A percentile compares a stretch with the other conserved stretches of the same genome.
These are phyloP conservation scores for Citrus sp. DNA, from an alignment of 345 rosid genomes.

Conservation along the genomic window DNA sequence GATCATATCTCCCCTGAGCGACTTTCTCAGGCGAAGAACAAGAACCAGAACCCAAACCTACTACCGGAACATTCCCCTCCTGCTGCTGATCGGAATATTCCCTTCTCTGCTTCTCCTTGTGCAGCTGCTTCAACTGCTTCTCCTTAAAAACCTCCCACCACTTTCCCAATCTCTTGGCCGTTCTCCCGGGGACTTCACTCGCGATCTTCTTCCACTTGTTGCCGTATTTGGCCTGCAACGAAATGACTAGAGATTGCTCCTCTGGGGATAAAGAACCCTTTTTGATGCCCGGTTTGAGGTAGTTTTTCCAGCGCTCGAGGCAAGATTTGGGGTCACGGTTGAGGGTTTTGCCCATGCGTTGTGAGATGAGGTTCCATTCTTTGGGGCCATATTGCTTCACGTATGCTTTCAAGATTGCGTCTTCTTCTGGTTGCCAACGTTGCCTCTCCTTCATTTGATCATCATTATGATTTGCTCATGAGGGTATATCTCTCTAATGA, in stretches of 20 bases:
- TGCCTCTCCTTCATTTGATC: constrained; percentile 57
- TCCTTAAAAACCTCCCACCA: constrained; percentile 61
- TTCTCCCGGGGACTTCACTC: constrained; percentile 46
- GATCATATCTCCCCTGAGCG: constrained; percentile 42
- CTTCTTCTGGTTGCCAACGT: constrained; percentile 57
- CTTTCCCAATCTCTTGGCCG: constrained; percentile 49
- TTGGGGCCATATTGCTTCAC: constrained; percentile 55
- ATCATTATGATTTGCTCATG: constrained; percentile 4
- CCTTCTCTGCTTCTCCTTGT: constrained; percentile 16
- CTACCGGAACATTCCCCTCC: background rate
- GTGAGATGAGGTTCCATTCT: constrained; percentile 50
- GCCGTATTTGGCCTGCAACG: constrained; percentile 47
- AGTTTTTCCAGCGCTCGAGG: constrained; percentile 53
- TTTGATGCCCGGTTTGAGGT: constrained; percentile 53
- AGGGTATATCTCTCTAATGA: too few relatives aligned
- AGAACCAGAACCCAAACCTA: background rate
- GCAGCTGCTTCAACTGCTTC: constrained; percentile 41
- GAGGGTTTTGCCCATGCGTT: constrained; percentile 40
- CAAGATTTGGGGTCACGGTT: constrained; percentile 51
- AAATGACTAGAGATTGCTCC: constrained; percentile 43
- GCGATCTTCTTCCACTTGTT: constrained; percentile 60
- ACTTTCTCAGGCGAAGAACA: constrained; percentile 23
- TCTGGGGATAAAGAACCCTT: constrained; percentile 44
- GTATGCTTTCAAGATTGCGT: constrained; percentile 39
- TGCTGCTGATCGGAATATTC: constrained; percentile 7